Conservation (phyloP, 805 yeast species). For the Diddensiella transvaalensis region DNA sequence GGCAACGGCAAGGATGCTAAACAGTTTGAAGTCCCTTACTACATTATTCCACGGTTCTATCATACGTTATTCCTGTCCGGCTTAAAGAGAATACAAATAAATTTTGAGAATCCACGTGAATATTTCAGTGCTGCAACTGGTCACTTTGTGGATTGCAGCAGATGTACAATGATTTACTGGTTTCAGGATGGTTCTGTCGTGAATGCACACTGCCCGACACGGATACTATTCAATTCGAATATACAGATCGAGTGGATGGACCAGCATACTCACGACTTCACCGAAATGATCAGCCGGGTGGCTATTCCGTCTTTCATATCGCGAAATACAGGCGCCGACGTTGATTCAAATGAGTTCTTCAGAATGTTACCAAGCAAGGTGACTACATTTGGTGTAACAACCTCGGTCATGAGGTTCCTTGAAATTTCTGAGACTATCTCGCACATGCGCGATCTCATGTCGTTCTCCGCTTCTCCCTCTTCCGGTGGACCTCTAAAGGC, state of each 20-base stretch:
- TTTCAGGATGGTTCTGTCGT: slow-evolving; percentile 71
- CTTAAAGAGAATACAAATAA: slow-evolving; percentile 49
- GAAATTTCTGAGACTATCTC: slow-evolving; percentile 80
- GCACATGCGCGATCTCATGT: slow-evolving; percentile 61
- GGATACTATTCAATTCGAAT: slow-evolving; percentile 58
- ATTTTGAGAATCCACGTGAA: slow-evolving; percentile 44
- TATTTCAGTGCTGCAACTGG: slow-evolving; percentile 52
- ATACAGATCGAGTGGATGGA: slow-evolving; percentile 73
- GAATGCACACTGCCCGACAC: slow-evolving; percentile 56
- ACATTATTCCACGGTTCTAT: slow-evolving; percentile 63
- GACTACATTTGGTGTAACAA: slow-evolving; percentile 60
- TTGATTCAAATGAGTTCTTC: neutral
- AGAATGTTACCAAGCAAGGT: slow-evolving; percentile 27
- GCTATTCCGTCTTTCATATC: slow-evolving; percentile 2
- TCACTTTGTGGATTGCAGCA: slow-evolving; percentile 51
- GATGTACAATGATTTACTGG: slow-evolving; percentile 46
- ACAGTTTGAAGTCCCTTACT: slow-evolving; percentile 61
- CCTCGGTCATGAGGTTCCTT: slow-evolving; percentile 62
- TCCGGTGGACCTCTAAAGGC: slow-evolving; percentile 25
- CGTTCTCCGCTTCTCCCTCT: slow-evolving; percentile 41
- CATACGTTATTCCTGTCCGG: slow-evolving; percentile 50
- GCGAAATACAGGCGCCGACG: neutral
- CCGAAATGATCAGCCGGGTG: slow-evolving; percentile 31
- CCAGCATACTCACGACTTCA: slow-evolving; percentile 46
- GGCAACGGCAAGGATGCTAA: slow-evolving; percentile 43